These are phyloP conservation scores for Trypanosoma scelopori DNA, from an alignment of 208 protist species.

Conservation along the genomic window DNA sequence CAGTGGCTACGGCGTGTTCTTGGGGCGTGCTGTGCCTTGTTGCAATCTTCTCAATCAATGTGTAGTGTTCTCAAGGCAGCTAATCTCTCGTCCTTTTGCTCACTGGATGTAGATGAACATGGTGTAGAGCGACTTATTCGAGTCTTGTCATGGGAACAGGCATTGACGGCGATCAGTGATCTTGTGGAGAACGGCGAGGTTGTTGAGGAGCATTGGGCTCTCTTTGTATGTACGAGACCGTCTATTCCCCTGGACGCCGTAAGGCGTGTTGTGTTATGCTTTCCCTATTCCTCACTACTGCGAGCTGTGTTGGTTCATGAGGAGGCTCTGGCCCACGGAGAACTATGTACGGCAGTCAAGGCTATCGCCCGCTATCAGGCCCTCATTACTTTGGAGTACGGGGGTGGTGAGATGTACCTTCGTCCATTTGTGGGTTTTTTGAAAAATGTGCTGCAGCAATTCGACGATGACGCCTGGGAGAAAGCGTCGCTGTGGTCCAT, in stretches of 20 bases:
- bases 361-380: conserved; percentile 15
- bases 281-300: conserved; percentile 17
- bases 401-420: conserved; percentile 4
- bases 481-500: conserved; percentile 17
- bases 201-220: conserved; percentile 59
- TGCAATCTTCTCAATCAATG: conserved; percentile 49
- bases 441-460: conserved; percentile 17
- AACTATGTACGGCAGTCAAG: conserved; percentile 18
- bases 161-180: conserved; percentile 28
- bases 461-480: conserved; percentile 24
- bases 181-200: conserved; percentile 9
- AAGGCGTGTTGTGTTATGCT: not conserved
- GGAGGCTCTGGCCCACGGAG: conserved; percentile 3
- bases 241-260: conserved; percentile 15
- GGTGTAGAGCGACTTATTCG: conserved; percentile 65
- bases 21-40: conserved; percentile 54
- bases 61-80: conserved; percentile 36
- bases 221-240: conserved; percentile 18
- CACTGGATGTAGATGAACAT: conserved; percentile 63
- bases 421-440: conserved; percentile 17
- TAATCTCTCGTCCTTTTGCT: conserved; percentile 30
- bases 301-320: conserved; percentile 11
- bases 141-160: conserved; percentile 41
- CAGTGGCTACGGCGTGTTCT: conserved; percentile 37
- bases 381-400: conserved; percentile 18